These are phyloP conservation scores for Aureobasidium sp. DNA, from an alignment of 2,329 filamentous ascomycete species.

Conservation along the genomic window DNA sequence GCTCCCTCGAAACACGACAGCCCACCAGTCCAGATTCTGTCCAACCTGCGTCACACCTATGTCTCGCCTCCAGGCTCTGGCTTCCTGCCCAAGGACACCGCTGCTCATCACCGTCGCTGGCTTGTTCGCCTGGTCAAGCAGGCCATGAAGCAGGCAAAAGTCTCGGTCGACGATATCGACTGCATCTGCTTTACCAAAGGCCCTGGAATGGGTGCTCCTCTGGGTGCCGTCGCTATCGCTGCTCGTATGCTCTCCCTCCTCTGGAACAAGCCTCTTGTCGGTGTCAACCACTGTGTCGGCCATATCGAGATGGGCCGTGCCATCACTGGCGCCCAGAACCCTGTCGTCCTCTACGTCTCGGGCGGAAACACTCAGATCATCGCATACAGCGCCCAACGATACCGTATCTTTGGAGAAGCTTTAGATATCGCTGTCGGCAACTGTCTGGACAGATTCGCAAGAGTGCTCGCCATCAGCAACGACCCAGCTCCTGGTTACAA, in stretches of 20 bases:
- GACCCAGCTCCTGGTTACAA: slow-evolving; percentile 97
- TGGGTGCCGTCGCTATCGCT: slow-evolving; percentile 78
- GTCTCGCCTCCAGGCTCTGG: slow-evolving; percentile 84
- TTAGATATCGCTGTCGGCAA: slow-evolving; percentile 97
- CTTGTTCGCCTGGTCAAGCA: slow-evolving; percentile 74
- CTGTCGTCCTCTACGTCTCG: slow-evolving; percentile 90
- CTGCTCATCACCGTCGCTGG: slow-evolving; percentile 80
- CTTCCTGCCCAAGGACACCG: slow-evolving; percentile 94
- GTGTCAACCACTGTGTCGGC: slow-evolving; percentile 96
- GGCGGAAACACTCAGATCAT: slow-evolving; percentile 98
- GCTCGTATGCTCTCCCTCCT: slow-evolving; percentile 75
- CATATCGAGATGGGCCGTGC: slow-evolving; percentile 98
- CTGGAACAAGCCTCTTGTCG: slow-evolving; percentile 83
- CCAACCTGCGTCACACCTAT: slow-evolving; percentile 93
- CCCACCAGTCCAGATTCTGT: slow-evolving; percentile 61
- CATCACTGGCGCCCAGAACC: slow-evolving; percentile 84
- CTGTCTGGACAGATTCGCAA: slow-evolving; percentile 90
- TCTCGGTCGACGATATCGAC: slow-evolving; percentile 61
- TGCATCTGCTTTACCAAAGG: slow-evolving; percentile 95
- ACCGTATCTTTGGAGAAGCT: slow-evolving; percentile 96
- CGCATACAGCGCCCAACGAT: slow-evolving; percentile 87
- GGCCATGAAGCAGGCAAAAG: slow-evolving; percentile 63
- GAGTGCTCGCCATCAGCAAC: slow-evolving; percentile 84
- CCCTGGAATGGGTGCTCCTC: slow-evolving; percentile 91
- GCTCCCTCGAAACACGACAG: slow-evolving; percentile 23